Conservation (phyloP, 306 rosid species). For the Lagenaria siceraria region DNA sequence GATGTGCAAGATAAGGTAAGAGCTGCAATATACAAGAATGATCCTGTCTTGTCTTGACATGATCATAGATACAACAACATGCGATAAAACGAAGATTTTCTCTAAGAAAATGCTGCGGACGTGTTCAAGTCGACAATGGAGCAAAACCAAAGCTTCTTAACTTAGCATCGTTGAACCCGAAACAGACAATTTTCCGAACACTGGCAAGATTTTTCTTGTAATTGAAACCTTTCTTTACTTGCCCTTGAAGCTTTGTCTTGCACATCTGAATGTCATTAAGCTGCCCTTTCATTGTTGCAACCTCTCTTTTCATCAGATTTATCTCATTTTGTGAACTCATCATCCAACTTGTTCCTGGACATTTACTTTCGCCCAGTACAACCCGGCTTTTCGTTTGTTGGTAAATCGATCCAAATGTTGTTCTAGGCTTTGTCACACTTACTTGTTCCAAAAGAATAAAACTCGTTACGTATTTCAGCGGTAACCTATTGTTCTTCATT, state of each 20-base stretch:
- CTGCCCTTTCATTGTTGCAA: conserved; percentile 49
- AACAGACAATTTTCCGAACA: not conserved
- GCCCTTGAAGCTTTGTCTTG: conserved; percentile 48
- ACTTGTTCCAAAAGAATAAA: conserved; percentile 56
- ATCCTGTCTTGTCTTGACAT: not conserved
- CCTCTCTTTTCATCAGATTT: conserved; percentile 41
- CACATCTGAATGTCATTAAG: conserved; percentile 48
- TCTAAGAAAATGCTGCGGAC: not conserved
- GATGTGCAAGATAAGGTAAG: not conserved
- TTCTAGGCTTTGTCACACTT: conserved; percentile 26
- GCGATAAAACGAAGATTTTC: not conserved
- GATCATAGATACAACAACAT: not conserved
- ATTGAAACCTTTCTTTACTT: conserved; percentile 22
- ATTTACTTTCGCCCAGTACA: conserved; percentile 22
- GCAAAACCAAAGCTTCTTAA: not conserved
- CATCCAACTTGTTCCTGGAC: conserved; percentile 20
- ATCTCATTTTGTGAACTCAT: conserved; percentile 31
- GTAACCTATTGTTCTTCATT: conserved; percentile 55
- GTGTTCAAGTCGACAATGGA: not conserved
- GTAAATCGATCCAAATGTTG: conserved; percentile 18
- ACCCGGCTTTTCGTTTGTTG: conserved; percentile 27
- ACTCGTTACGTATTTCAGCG: conserved; percentile 22
- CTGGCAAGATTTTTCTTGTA: conserved; percentile 14
- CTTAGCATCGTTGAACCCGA: not conserved
- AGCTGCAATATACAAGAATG: not conserved